Conservation (phyloP, 2,329 filamentous ascomycete genomes). For the Fusarium tupiense region DNA sequence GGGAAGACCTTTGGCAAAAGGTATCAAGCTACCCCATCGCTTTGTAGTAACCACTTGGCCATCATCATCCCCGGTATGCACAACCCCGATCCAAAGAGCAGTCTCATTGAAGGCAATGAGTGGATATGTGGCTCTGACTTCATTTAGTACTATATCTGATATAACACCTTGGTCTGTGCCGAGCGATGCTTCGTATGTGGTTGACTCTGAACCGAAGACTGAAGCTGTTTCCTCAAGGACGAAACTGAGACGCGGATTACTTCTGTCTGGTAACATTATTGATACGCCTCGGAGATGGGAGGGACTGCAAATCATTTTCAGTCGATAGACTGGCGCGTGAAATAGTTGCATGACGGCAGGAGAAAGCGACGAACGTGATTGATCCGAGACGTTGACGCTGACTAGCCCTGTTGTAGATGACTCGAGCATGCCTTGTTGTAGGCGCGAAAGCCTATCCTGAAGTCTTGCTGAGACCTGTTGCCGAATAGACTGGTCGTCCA, state of each 20-base stretch:
- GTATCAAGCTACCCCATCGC: neutral
- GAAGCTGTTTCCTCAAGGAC: neutral
- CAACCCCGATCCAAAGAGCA: constrained; percentile 11
- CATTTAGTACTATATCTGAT: neutral
- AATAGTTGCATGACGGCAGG: constrained; percentile 1
- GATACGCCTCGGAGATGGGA: neutral
- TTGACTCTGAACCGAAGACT: neutral
- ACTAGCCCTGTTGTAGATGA: neutral
- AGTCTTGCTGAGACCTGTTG: neutral
- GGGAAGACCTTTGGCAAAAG: neutral
- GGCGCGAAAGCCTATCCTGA: neutral
- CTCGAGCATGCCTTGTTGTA: neutral
- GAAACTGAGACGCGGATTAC: neutral
- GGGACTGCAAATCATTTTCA: neutral
- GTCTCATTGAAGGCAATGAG: constrained; percentile 5
- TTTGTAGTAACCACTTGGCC: neutral
- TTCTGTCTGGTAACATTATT: neutral
- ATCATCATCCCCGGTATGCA: neutral
- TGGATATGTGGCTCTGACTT: neutral
- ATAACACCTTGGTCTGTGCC: neutral
- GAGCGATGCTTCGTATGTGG: neutral
- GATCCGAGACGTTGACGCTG: constrained; percentile 5
- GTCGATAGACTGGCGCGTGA: constrained; percentile 6
- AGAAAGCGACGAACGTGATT: neutral
- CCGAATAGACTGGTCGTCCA: neutral